phyloP scores from a whole-genome alignment of 2,329 filamentous ascomycete species.

The Monosporascus cannonballus region DNA sequence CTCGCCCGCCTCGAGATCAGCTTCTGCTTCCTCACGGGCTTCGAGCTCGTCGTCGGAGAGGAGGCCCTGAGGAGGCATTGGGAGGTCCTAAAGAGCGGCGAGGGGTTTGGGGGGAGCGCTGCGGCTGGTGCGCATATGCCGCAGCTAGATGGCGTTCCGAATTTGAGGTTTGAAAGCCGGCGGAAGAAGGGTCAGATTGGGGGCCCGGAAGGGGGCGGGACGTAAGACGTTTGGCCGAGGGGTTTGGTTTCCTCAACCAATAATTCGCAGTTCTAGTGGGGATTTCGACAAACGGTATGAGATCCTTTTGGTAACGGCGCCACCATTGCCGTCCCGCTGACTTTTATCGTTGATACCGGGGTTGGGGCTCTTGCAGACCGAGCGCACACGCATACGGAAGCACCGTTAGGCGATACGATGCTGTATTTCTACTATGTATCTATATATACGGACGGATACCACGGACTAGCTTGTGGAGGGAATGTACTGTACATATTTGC shows the following conservation, averaged over 20 bases:
- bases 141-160: slow-evolving; percentile 5
- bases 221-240: neutral
- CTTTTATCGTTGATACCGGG: no score
- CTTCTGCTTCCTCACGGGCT: slow-evolving; percentile 81
- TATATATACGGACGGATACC: neutral
- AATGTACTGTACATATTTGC: neutral
- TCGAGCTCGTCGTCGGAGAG: slow-evolving; percentile 64
- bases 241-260: no score
- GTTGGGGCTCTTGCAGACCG: no score
- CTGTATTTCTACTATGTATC: neutral
- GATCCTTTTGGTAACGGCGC: no score
- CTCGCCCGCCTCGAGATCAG: slow-evolving; percentile 82
- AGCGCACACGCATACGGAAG: neutral
- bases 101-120: slow-evolving; percentile 2
- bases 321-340: no score
- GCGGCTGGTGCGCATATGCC: neutral
- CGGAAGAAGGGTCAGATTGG: slow-evolving; percentile 6
- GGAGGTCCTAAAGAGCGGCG: slow-evolving; percentile 45
- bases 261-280: no score
- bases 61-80: slow-evolving; percentile 59
- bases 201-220: neutral
- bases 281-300: no score
- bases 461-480: neutral
- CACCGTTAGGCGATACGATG: neutral
- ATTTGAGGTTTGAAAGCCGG: slow-evolving; percentile 13